Base-by-base conservation (phyloP, 2,329 filamentous ascomycete genomes). In the Rutstroemia sp. region DNA sequence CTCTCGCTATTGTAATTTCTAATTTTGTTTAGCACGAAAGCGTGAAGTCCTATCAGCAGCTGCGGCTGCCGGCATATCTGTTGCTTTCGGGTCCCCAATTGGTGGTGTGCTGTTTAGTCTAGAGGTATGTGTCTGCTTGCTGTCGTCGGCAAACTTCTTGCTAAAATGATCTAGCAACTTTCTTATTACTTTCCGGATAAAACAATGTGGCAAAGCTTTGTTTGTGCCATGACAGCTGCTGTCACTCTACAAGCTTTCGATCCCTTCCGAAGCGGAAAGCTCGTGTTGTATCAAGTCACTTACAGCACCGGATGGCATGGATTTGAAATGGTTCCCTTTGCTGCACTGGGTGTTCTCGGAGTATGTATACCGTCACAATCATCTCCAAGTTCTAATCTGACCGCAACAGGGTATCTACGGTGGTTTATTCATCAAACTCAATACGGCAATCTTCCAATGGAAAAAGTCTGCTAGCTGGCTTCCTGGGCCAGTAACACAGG, bases 121-220 rank as follows among this genome's bases (percentile, higher is more conserved):
- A n/a, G 92, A 96, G 75, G 84, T 87, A 73, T 63, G 70, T 55
- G 45, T 23, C 17, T 23, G 0, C 10, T 34, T 21, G 1, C 44
- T 37, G 57, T 23, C 42, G 1, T 44, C 56, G 16, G 47, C 56
- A 44, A 21, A 34, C 10, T 12, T 47, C 19, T n/a, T 48, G 25
- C 58, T 64, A 39, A 64, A 34, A 10, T 14, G n/a, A 37, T 16
- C 5, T n/a, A 88, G 81, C 90, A 95, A 79, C 77, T 97, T 2
- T 95, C 91, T 0, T 97, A 96, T 71, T 97, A 96, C 72, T 97
- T 97, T 65, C 92, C 94, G 0, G 92, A 97, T 73, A 97, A 97
- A 73, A 97, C 94, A 9, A 97, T 99, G 94, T 99, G 94, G 94
- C 94, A 96, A 71, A 96, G 91, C 67, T 99, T 99, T 68, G 94